A percentile compares a stretch with the other conserved stretches of the same genome.
Evolutionary conservation across 2,329 filamentous ascomycete genomes (phyloP).

Genomic region (Hymenoscyphus linearis): DNA sequence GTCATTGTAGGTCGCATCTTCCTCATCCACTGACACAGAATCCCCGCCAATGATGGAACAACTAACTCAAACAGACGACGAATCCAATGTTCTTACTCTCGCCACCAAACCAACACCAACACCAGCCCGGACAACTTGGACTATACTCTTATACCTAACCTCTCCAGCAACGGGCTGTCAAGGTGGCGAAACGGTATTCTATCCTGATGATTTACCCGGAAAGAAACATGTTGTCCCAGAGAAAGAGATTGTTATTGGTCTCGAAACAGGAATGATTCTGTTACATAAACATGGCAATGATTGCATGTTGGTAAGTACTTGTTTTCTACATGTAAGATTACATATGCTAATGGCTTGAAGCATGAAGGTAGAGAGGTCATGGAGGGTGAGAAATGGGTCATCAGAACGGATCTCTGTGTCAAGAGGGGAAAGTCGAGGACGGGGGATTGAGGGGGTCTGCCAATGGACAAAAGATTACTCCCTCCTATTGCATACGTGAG

Average conservation of each 20-base stretch:
- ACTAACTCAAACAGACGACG: slow-evolving; percentile 61
- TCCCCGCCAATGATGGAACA: too few relatives aligned
- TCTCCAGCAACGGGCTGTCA: slow-evolving; percentile 67
- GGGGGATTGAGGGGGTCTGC: slow-evolving; percentile 1
- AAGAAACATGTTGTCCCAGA: slow-evolving; percentile 37
- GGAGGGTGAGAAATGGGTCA: slow-evolving; percentile 84
- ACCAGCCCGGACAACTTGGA: slow-evolving; percentile 78
- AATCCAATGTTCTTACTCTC: slow-evolving; percentile 69
- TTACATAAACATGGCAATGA: slow-evolving; percentile 86
- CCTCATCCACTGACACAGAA: not conserved
- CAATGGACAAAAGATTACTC: too few relatives aligned
- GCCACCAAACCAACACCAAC: slow-evolving; percentile 37
- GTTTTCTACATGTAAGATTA: not conserved
- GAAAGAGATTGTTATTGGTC: slow-evolving; percentile 64
- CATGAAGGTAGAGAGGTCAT: slow-evolving; percentile 80
- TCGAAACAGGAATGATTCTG: slow-evolving; percentile 80
- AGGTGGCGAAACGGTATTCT: slow-evolving; percentile 90
- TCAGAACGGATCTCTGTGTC: slow-evolving; percentile 77
- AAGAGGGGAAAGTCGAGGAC: slow-evolving; percentile 36
- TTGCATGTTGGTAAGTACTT: slow-evolving; percentile 64
- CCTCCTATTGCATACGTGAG: too few relatives aligned
- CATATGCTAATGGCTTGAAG: slow-evolving; percentile 30
- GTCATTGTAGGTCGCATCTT: slow-evolving; percentile 65
- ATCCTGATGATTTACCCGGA: slow-evolving; percentile 57
- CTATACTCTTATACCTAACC: slow-evolving; percentile 80